phyloP scores from a whole-genome alignment of 2,329 filamentous ascomycete genomes.

The Hypoxylon sp. region DNA sequence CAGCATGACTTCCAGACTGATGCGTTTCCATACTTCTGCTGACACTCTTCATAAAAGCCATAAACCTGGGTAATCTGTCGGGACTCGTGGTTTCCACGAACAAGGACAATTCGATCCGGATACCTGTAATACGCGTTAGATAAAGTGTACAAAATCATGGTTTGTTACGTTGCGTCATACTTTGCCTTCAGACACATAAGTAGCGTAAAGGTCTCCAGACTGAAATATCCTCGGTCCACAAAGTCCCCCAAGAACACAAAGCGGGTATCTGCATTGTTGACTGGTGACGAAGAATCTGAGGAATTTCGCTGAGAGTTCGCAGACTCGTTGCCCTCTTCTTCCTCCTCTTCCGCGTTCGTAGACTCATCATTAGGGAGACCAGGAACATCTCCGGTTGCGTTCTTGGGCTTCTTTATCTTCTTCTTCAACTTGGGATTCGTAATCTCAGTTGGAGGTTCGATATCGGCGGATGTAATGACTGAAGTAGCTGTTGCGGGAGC shows the following conservation, averaged over 20 bases:
- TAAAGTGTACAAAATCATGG: constrained; percentile 16
- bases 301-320: constrained; percentile 52
- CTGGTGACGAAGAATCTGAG: constrained; percentile 37
- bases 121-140: constrained; percentile 72
- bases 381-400: constrained; percentile 62
- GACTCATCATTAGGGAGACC: constrained; percentile 63
- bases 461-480: constrained; percentile 88
- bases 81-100: constrained; percentile 97
- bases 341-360: constrained; percentile 62
- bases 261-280: constrained; percentile 61
- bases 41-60: constrained; percentile 98
- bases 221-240: constrained; percentile 97
- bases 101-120: constrained; percentile 92
- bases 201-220: constrained; percentile 96
- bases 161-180: constrained; percentile 53
- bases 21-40: constrained; percentile 97
- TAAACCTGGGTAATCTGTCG: constrained; percentile 98
- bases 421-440: constrained; percentile 88
- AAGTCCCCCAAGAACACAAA: constrained; percentile 85
- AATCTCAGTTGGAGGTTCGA: constrained; percentile 91
- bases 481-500: constrained; percentile 75
- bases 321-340: constrained; percentile 58
- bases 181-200: constrained; percentile 92
- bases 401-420: constrained; percentile 78
- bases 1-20: constrained; percentile 99